Conservation (phyloP, 2,329 filamentous ascomycete species). For the Byssochlamys sp. region DNA sequence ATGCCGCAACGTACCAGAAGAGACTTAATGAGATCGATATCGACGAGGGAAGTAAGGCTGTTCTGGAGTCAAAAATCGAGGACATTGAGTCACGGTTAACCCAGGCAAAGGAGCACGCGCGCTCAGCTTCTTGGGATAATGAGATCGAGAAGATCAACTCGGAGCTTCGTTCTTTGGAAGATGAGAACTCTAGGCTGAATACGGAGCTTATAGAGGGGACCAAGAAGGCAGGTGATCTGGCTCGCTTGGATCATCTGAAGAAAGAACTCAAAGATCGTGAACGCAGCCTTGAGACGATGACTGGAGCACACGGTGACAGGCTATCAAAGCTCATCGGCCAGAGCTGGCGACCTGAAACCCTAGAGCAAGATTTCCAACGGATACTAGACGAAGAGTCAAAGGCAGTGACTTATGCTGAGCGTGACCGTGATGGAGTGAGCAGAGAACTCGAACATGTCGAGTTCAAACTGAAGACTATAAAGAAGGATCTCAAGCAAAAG, state of each 20-base stretch:
- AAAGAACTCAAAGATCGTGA: conserved; percentile 68
- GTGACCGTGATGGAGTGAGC: conserved; percentile 58
- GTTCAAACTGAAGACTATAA: conserved; percentile 57
- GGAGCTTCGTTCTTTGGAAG: conserved; percentile 60
- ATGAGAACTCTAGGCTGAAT: conserved; percentile 60
- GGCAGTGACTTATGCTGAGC: conserved; percentile 55
- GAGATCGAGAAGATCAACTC: conserved; percentile 58
- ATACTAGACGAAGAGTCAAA: conserved; percentile 50
- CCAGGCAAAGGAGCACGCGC: conserved; percentile 54
- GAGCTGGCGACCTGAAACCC: conserved; percentile 58
- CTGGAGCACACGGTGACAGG: conserved; percentile 61
- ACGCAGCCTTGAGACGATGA: conserved; percentile 67
- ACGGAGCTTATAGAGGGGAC: conserved; percentile 77
- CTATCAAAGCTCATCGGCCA: conserved; percentile 55
- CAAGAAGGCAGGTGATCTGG: conserved; percentile 68
- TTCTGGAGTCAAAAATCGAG: conserved; percentile 63
- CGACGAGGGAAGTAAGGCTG: conserved; percentile 74
- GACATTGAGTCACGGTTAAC: conserved; percentile 58
- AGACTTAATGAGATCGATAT: conserved; percentile 64
- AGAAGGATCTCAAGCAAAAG: conserved; percentile 56
- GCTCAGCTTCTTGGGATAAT: conserved; percentile 57
- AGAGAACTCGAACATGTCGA: conserved; percentile 69
- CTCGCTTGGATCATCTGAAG: conserved; percentile 71
- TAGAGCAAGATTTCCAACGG: conserved; percentile 63
- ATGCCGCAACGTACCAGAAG: conserved; percentile 55